Evolutionary conservation across 345 rosid genomes (phyloP), one percentile per base, ranked within the genome.

Genomic region (Camelina laxa): DNA sequence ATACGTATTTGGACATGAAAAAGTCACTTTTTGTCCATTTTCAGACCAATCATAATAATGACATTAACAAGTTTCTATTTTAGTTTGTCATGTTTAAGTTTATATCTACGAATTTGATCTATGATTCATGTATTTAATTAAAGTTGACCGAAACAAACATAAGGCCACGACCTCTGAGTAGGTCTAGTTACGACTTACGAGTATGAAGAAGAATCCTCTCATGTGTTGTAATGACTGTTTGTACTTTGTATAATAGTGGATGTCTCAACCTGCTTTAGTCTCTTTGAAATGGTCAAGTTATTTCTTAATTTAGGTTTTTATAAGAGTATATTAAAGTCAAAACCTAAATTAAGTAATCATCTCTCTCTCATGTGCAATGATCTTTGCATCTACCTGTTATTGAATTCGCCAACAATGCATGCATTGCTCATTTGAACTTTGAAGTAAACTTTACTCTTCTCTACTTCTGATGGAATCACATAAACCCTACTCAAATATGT

Each of bases 1-100:
- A 11, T 20, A 59, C 38, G n/a, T 11, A 7, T 13, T 49, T 50
- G 31, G 45, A 45, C 42, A 10, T 48, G 6, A 33, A 56, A 4
- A 74, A 36, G 60, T 48, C 67, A 36, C 35, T 3, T 57, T 49
- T 59, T 65, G 67, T 67, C 67, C 73, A 39, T 49, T 74, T 66
- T 66, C 58, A 39, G 27, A 74, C 65, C 66, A 48, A 15, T 56
- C 71, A 14, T 9, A 27, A 13, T n/a, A 35, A 19, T 36, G 9
- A 8, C 9, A 8, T 15, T 17, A n/a, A 2, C 19, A n/a, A 9
- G 15, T 8, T 36, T 60, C 64, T 60, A 57, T 31, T 57, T 31
- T 57, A 13, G n/a, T 15, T 44, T n/a, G 51, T 16, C 51, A 5
- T 44, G 16, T 48, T n/a, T 15, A 45, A 45, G 4, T 47, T 47